Base-by-base conservation (phyloP, 805 yeast species). In the Peterozyma toletana region DNA sequence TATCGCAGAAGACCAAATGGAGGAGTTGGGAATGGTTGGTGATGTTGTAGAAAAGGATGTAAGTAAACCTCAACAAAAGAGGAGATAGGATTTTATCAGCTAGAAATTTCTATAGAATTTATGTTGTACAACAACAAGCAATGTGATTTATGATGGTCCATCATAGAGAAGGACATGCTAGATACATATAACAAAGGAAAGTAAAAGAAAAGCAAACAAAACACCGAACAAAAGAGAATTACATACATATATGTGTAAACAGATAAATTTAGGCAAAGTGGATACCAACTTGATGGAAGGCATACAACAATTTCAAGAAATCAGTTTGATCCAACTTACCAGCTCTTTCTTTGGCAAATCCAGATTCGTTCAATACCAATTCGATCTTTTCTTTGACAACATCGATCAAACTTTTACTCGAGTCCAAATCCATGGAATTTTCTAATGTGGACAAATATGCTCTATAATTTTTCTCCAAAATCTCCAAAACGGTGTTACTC, bases 241-340 rank as follows among this genome's bases (percentile, higher is more conserved):
- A 16, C 15, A 17, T 15, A 34, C 15, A 5, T 9, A 5, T 31
- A 13, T 31, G 35, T 41, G n/a, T n/a, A n/a, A n/a, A n/a, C n/a
- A n/a, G n/a, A n/a, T n/a, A n/a, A 34, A 38, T 38, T 58, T 67
- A 90, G 45, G 96, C 96, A 67, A 93, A 93, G 64, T 91, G 98
- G 48, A 93, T 86, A 37, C 98, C 98, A 39, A 87, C 96, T 64
- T 91, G 93, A 65, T 93, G 96, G 73, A 93, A 93, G 2, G 96
- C 96, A 54, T 84, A 89, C 45, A 93, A 67, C 39, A 93, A 67
- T 58, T 75, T 83, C 55, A 93, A 70, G 64, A 93, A 93, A 59
- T 93, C 99, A 18, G 90, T 86, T 67, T 93, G 97, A 59, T 90
- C 98, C 66, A 95, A 78, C 62, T 93, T 93, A 30, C 95, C 85